phyloP scores from a whole-genome alignment of 768 basidiomycete species.

The Piloderma croceum region DNA sequence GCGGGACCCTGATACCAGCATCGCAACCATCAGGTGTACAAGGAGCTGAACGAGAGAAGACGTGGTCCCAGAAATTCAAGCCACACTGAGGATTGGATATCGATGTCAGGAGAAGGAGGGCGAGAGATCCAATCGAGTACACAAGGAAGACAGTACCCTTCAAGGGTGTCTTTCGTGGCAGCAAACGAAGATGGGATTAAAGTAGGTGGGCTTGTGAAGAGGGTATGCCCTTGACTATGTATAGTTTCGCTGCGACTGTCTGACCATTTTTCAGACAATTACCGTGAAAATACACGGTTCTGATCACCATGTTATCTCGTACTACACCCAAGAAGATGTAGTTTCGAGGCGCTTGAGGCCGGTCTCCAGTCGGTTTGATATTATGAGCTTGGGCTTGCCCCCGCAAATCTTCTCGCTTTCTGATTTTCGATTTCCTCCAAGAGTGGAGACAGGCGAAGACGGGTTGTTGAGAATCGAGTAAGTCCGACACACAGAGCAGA shows the following conservation, averaged over 20 bases:
- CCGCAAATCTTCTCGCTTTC: constrained; percentile 73
- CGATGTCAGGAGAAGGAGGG: no score
- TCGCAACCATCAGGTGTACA: constrained; percentile 81
- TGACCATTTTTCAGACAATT: constrained; percentile 60
- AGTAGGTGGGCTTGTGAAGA: constrained; percentile 73
- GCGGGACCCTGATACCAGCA: no score
- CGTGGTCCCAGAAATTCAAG: constrained; percentile 54
- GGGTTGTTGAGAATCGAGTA: constrained; percentile 63
- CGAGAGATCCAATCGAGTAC: no score
- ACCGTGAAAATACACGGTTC: constrained; percentile 75
- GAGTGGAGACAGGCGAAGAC: constrained; percentile 69
- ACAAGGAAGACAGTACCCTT: no score
- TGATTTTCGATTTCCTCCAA: constrained; percentile 80
- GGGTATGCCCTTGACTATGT: no score
- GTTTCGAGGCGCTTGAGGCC: constrained; percentile 62
- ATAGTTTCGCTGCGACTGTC: constrained; percentile 2
- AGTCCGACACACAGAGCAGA: no score
- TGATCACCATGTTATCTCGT: constrained; percentile 78
- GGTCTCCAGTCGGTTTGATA: constrained; percentile 65
- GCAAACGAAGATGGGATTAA: constrained; percentile 66
- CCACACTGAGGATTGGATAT: no score
- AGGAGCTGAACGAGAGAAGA: constrained; percentile 69
- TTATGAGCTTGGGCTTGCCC: constrained; percentile 68
- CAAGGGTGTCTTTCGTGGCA: no score
- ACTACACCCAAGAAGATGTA: constrained; percentile 78